Percentiles rank a stretch among this genome's conserved stretches.
These are phyloP conservation scores for Penicillium sp. DNA, from an alignment of 2,329 filamentous ascomycete genomes.

Conservation along the genomic window DNA sequence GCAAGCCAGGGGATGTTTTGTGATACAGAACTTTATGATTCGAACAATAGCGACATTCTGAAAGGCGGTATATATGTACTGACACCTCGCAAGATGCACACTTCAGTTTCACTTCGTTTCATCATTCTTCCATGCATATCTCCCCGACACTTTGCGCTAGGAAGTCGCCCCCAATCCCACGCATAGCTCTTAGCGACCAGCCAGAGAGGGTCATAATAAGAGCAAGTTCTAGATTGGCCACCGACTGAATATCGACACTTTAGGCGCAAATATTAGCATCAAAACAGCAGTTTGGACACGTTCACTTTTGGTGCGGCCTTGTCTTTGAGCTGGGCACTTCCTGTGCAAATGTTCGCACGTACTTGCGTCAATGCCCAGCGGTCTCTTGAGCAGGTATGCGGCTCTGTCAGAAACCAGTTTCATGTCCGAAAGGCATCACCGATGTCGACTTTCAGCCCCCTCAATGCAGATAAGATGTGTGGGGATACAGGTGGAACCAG, in stretches of 20 bases:
- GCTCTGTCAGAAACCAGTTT: not conserved
- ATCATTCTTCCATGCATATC: no score
- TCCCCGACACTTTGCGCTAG: no score
- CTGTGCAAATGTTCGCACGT: constrained; percentile 9
- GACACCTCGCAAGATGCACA: no score
- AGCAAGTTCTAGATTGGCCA: no score
- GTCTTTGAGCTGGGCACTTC: not conserved
- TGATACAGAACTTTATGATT: no score
- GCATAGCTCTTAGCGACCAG: no score
- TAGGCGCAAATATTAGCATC: not conserved
- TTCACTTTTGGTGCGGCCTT: not conserved
- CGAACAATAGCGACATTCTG: no score
- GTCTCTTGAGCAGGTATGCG: not conserved
- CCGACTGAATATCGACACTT: not conserved
- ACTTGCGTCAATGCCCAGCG: constrained; percentile 2
- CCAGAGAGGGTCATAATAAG: no score
- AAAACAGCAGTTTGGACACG: not conserved
- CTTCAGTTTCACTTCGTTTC: no score
- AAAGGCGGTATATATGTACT: no score
- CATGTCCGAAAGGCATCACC: constrained; percentile 8
- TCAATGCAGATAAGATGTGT: constrained; percentile 1
- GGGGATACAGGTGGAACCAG: constrained; percentile 5
- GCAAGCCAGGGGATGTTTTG: no score
- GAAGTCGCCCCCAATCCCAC: no score
- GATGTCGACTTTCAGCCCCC: constrained; percentile 6